Conservation (phyloP, 2,329 filamentous ascomycete species). For the Cercospora zeina region DNA sequence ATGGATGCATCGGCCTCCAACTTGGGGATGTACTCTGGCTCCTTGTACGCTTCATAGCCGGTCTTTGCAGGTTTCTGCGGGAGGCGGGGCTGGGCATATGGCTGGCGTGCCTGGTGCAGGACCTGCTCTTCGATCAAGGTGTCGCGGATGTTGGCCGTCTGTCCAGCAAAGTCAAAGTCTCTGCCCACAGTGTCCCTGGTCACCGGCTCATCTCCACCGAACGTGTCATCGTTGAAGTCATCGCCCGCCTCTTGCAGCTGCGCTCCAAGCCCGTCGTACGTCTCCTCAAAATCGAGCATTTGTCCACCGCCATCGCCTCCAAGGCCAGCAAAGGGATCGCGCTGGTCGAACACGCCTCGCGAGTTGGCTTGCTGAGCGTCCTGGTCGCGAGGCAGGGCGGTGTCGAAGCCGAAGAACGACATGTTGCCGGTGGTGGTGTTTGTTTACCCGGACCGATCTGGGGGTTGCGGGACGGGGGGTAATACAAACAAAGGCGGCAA, state of each 20-base stretch:
- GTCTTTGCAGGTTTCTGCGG: constrained; percentile 64
- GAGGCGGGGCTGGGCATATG: constrained; percentile 46
- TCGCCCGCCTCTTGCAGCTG: constrained; percentile 89
- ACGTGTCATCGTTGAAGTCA: constrained; percentile 95
- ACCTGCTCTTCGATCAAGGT: constrained; percentile 90
- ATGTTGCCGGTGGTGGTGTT: constrained; percentile 43
- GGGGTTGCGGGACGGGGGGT: not conserved
- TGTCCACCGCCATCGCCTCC: constrained; percentile 54
- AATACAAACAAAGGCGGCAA: not conserved
- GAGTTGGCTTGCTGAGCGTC: constrained; percentile 48
- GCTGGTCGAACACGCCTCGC: constrained; percentile 70
- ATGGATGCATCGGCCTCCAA: constrained; percentile 90
- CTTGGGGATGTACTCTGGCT: constrained; percentile 80
- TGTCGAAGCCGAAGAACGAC: constrained; percentile 92
- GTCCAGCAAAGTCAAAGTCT: constrained; percentile 96
- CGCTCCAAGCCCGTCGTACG: constrained; percentile 91
- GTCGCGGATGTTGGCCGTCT: constrained; percentile 81
- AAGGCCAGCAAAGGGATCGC: constrained; percentile 83
- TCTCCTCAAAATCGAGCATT: constrained; percentile 89
- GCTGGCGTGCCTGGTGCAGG: constrained; percentile 74
- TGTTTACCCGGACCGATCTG: not conserved
- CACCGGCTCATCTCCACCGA: constrained; percentile 56
- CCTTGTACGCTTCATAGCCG: constrained; percentile 89
- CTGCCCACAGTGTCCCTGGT: constrained; percentile 66
- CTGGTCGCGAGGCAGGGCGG: constrained; percentile 62